Evolutionary conservation across 2,329 filamentous ascomycete species (phyloP).

Genomic region (Eutypa lata): DNA sequence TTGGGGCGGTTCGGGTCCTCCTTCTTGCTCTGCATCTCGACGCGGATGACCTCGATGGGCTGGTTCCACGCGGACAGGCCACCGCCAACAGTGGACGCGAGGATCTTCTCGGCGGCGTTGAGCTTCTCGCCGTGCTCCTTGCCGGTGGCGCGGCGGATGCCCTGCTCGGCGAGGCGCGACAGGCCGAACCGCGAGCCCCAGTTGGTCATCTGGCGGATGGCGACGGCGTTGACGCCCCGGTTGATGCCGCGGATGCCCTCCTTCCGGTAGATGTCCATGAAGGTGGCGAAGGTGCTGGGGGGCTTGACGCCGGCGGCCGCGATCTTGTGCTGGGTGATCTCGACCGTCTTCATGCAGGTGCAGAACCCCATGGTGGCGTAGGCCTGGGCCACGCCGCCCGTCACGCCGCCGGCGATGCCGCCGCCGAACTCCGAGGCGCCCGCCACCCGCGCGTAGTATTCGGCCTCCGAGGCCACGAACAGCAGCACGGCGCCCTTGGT

Average conservation of each 20-base stretch:
- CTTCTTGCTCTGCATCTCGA: constrained; percentile 99
- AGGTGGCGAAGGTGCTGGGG: constrained; percentile 88
- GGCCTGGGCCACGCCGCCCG: constrained; percentile 92
- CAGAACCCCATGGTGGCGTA: constrained; percentile 99
- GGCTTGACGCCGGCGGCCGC: constrained; percentile 79
- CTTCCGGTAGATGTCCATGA: constrained; percentile 93
- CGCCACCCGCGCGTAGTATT: constrained; percentile 82
- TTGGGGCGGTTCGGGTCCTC: constrained; percentile 96
- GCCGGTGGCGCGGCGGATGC: constrained; percentile 73
- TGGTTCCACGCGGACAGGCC: constrained; percentile 98
- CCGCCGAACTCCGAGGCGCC: constrained; percentile 84
- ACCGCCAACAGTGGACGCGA: constrained; percentile 83
- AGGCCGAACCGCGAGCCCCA: constrained; percentile 97
- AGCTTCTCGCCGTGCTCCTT: constrained; percentile 83
- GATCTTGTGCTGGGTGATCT: constrained; percentile 98
- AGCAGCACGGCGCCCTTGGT: constrained; percentile 98
- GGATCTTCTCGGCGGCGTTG: constrained; percentile 78
- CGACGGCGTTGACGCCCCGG: constrained; percentile 96
- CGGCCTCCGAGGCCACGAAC: constrained; percentile 97
- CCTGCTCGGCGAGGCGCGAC: constrained; percentile 83
- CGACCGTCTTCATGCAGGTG: constrained; percentile 99
- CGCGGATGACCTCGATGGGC: constrained; percentile 98
- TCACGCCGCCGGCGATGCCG: constrained; percentile 88
- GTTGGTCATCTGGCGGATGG: constrained; percentile 98
- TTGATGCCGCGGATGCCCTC: constrained; percentile 97